Evolutionary conservation across 2,329 filamentous ascomycete species (phyloP).

Genomic region (Colletotrichum sp.): DNA sequence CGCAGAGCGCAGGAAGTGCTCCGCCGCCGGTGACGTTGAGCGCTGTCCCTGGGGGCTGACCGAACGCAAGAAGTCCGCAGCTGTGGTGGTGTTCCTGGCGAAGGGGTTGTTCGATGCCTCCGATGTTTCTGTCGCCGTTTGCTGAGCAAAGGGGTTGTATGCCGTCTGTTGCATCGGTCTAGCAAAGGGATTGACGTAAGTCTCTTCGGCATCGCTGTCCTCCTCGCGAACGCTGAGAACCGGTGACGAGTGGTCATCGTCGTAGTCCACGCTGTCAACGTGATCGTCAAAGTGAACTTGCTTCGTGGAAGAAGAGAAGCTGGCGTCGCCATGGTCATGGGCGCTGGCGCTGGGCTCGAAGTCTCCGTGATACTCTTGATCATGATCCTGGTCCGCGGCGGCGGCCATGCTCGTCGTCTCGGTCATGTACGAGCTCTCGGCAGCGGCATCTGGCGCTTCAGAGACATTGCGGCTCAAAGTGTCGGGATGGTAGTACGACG

Average conservation of each 20-base stretch:
- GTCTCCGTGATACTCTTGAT: not conserved
- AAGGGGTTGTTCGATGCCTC: not conserved
- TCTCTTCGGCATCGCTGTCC: not conserved
- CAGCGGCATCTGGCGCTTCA: not conserved
- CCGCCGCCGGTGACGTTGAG: not conserved
- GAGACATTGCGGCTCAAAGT: not conserved
- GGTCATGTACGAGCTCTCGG: slow-evolving; percentile 1
- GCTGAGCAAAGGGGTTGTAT: slow-evolving; percentile 3
- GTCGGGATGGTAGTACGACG: not conserved
- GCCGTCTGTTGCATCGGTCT: not conserved
- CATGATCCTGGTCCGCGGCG: not conserved
- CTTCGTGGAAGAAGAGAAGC: not conserved
- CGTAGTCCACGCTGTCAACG: not conserved
- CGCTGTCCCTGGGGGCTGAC: not conserved
- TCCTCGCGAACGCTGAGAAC: slow-evolving; percentile 1
- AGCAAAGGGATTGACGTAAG: not conserved
- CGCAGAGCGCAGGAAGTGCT: not conserved
- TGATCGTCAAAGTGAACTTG: not conserved
- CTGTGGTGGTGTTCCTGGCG: not conserved
- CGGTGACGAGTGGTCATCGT: not conserved
- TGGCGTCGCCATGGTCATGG: not conserved
- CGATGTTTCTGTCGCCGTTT: not conserved
- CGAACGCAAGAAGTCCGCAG: slow-evolving; percentile 7
- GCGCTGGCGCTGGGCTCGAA: not conserved
- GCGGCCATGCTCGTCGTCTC: not conserved